A percentile compares a stretch with the other conserved stretches of the same genome.
phyloP scores from a whole-genome alignment of 2,329 filamentous ascomycete genomes.

The Madurella fahalii region DNA sequence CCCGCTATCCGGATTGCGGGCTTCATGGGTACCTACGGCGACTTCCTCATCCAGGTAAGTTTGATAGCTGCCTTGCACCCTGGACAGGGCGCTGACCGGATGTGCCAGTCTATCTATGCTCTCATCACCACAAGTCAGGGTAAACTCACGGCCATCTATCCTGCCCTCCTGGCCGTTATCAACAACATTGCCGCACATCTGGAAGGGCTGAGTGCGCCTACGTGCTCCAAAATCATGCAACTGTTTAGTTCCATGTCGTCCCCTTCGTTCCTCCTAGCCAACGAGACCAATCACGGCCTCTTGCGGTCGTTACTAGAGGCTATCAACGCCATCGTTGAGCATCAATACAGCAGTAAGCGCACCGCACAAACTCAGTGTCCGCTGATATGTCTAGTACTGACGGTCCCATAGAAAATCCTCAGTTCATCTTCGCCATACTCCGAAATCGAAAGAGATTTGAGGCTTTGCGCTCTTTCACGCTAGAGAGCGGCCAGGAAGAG shows the following conservation, averaged over 20 bases:
- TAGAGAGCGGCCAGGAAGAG: constrained; percentile 89
- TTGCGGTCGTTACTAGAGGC: constrained; percentile 81
- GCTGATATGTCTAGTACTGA: background rate
- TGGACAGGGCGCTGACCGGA: constrained; percentile 22
- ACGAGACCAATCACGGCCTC: constrained; percentile 83
- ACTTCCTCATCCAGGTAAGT: constrained; percentile 84
- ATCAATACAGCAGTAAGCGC: constrained; percentile 70
- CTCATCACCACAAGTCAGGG: constrained; percentile 90
- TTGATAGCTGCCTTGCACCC: background rate
- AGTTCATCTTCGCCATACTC: constrained; percentile 74
- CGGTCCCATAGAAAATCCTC: constrained; percentile 62
- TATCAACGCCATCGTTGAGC: constrained; percentile 84
- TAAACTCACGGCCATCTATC: constrained; percentile 85
- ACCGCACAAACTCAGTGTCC: background rate
- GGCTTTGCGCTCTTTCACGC: constrained; percentile 77
- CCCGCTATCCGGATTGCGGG: constrained; percentile 73
- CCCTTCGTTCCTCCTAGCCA: constrained; percentile 85
- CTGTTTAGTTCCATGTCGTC: constrained; percentile 90
- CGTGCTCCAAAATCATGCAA: constrained; percentile 79
- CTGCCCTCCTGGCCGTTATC: constrained; percentile 84
- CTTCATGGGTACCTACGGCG: constrained; percentile 86
- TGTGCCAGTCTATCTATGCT: constrained; percentile 72
- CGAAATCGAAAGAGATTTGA: constrained; percentile 81
- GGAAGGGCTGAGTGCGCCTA: constrained; percentile 67
- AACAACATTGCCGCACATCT: constrained; percentile 89